These are phyloP conservation scores for Phyllosticta capitalensis DNA, from an alignment of 2,329 filamentous ascomycete genomes.

Conservation along the genomic window DNA sequence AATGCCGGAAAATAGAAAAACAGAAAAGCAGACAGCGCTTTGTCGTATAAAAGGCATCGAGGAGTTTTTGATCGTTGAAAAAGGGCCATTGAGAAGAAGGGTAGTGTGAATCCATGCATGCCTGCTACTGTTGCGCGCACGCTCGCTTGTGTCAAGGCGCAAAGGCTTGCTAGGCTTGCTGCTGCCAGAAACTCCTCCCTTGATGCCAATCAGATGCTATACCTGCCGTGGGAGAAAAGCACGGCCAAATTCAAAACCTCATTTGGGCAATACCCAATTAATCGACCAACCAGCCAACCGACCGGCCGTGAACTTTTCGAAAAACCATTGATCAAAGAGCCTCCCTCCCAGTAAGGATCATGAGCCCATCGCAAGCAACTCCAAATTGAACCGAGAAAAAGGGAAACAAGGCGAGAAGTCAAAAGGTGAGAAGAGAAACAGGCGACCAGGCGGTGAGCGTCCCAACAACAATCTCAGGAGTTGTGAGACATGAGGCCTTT, in stretches of 20 bases:
- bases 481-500: constrained; percentile 11
- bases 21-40: neutral
- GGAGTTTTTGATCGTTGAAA: too few relatives aligned
- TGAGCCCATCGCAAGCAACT: neutral
- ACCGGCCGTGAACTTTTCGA: neutral
- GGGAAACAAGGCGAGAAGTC: neutral
- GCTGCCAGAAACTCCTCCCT: neutral
- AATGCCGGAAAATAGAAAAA: neutral
- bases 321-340: neutral
- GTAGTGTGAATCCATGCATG: neutral
- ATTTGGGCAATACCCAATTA: neutral
- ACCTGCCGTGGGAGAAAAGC: neutral
- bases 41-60: too few relatives aligned
- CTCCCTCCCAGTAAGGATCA: neutral
- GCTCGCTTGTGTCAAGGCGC: neutral
- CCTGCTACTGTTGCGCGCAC: neutral
- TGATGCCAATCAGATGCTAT: neutral
- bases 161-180: neutral
- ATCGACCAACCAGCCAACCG: neutral
- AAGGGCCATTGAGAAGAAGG: neutral
- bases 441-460: neutral
- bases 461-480: neutral
- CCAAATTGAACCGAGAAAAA: neutral
- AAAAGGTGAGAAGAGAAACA: neutral
- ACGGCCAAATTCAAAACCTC: neutral